phyloP scores from a whole-genome alignment of 805 yeast species.

The Wickerhamomyces mucosus region DNA sequence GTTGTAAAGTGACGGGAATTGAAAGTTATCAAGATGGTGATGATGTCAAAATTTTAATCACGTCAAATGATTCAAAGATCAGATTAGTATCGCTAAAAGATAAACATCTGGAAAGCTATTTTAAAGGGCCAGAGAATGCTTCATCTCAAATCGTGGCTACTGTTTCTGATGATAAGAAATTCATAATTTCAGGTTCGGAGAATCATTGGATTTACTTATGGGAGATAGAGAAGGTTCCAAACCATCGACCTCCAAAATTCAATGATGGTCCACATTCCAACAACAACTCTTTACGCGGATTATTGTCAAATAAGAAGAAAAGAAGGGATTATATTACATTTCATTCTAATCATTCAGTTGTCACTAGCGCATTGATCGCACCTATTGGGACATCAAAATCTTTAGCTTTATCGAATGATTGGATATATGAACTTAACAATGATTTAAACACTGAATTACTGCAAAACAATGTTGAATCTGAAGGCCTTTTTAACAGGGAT shows the following conservation, averaged over 20 bases:
- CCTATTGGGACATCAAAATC: slow-evolving; percentile 59
- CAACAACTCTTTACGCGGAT: slow-evolving; percentile 6
- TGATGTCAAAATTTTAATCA: slow-evolving; percentile 41
- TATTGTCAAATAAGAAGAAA: slow-evolving; percentile 25
- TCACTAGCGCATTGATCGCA: slow-evolving; percentile 72
- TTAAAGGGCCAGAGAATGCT: slow-evolving; percentile 65
- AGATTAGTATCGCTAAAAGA: slow-evolving; percentile 51
- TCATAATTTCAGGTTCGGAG: slow-evolving; percentile 74
- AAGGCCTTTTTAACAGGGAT: slow-evolving; percentile 13
- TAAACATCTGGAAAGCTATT: slow-evolving; percentile 49
- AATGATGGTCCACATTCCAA: slow-evolving; percentile 5
- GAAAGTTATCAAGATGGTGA: slow-evolving; percentile 33
- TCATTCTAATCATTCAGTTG: slow-evolving; percentile 66
- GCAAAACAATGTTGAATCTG: slow-evolving; percentile 3
- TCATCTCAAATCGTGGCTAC: slow-evolving; percentile 66
- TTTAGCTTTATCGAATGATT: slow-evolving; percentile 67
- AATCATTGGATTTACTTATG: slow-evolving; percentile 84
- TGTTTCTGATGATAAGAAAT: slow-evolving; percentile 43
- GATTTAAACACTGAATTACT: slow-evolving; percentile 11
- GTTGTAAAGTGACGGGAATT: slow-evolving; percentile 63
- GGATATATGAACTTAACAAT: slow-evolving; percentile 53
- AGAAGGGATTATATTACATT: slow-evolving; percentile 58
- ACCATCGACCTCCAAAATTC: too few relatives aligned
- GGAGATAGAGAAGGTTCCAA: slow-evolving; percentile 33
- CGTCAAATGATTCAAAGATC: slow-evolving; percentile 77